Evolutionary conservation across 495 filamentous ascomycete species (phyloP), one percentile per base, ranked within the genome.

Genomic region (Lasiosphaeriaceae sp.): DNA sequence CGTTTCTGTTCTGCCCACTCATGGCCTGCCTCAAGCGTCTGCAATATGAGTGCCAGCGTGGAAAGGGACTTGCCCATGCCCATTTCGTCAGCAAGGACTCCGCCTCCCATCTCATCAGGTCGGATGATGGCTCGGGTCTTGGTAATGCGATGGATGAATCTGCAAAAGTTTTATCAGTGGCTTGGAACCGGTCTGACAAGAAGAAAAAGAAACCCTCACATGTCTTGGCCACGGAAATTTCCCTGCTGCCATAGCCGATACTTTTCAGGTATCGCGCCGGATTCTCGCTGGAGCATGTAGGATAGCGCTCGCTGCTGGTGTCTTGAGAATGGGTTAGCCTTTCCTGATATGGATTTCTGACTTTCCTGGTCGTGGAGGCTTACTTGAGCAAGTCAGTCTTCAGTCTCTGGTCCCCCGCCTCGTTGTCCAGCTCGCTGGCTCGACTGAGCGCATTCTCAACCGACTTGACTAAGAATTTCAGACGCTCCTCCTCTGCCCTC

Each of bases 31-130:
- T 64, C 61, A 8, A 58, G 66, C 20, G 54, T 71, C 50, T 51
- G 60, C 8, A 71, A 39, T 31, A 77, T 64, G 2, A 71, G 55
- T 3, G 74, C 58, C 6, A 80, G 35, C 16, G 75, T 61, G 3
- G 70, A 68, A 8, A 80, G 55, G 0, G 77, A 70, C 62, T 80
- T 80, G 5, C 77, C 77, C 53, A 79, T 68, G 0, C 77, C 77
- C 75, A 79, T 78, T 17, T 75, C 71, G 63, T 80, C 77, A 0
- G 75, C 73, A 9, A 77, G 57, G 5, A 76, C 62, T 3, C 74
- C 74, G 4, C 74, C 74, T 17, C 66, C 63, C 45, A 46, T 57
- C 26, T 69, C 63, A 11, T 60, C 55, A 1, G 64, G 67, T 8
- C 26, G 56, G 16, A 44, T 43, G 2, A 24, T 48, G 31, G 37